Percentiles rank a stretch among this genome's conserved stretches.
Evolutionary conservation across 2,329 filamentous ascomycete genomes (phyloP).

Genomic region (Colletotrichum orbiculare): DNA sequence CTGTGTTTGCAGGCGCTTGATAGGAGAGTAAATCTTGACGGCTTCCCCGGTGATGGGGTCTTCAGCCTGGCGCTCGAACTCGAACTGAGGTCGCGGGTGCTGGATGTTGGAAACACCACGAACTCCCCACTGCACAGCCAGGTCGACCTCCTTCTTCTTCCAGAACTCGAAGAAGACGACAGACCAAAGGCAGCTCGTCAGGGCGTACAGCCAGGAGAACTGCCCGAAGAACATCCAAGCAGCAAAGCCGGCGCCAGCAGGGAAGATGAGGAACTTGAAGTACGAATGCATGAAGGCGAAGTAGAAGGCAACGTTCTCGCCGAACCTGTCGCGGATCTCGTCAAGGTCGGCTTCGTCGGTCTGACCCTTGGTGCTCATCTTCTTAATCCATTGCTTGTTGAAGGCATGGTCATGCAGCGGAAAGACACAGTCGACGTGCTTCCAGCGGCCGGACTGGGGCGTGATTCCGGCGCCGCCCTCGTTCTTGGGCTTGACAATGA

Average conservation of each 20-base stretch:
- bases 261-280: slow-evolving; percentile 86
- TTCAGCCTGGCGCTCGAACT: slow-evolving; percentile 78
- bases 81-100: slow-evolving; percentile 79
- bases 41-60: slow-evolving; percentile 87
- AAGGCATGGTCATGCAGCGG: slow-evolving; percentile 81
- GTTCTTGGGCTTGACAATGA: slow-evolving; percentile 78
- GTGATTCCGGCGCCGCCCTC: slow-evolving; percentile 85
- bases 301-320: slow-evolving; percentile 91
- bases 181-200: slow-evolving; percentile 85
- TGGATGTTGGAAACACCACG: slow-evolving; percentile 86
- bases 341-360: slow-evolving; percentile 75
- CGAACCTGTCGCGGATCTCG: slow-evolving; percentile 80
- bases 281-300: slow-evolving; percentile 95
- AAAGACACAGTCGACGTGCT: slow-evolving; percentile 78
- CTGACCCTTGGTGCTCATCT: slow-evolving; percentile 78
- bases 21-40: slow-evolving; percentile 78
- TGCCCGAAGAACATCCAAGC: slow-evolving; percentile 86
- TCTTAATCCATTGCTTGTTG: slow-evolving; percentile 80
- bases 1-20: slow-evolving; percentile 81
- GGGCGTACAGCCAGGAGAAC: slow-evolving; percentile 84
- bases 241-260: slow-evolving; percentile 79
- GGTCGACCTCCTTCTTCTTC: slow-evolving; percentile 91
- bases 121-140: slow-evolving; percentile 90
- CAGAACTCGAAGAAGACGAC: slow-evolving; percentile 94
- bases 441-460: slow-evolving; percentile 76